phyloP scores from a whole-genome alignment of 192 early-diverging fungal genomes.

The Chytriomyces sp. region DNA sequence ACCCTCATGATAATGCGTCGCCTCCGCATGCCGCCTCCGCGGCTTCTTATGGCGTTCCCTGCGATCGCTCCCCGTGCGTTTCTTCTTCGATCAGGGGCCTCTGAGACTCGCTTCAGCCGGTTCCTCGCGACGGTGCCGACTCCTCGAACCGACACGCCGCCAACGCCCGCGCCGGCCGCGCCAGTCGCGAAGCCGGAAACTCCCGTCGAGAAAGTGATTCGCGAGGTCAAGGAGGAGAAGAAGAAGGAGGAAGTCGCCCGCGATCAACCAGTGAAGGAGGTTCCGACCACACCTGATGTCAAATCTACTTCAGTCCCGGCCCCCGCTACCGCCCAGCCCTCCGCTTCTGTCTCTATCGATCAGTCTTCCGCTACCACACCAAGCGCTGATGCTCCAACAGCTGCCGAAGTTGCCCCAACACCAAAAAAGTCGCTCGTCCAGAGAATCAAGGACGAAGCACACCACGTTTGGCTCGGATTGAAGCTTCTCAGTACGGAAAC shows the following conservation, averaged over 20 bases:
- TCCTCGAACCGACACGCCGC: neutral
- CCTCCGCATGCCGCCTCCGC: too few species aligned
- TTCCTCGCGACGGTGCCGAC: too few species aligned
- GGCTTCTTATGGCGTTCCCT: too few species aligned
- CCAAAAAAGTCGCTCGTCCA: slow-evolving; percentile 48
- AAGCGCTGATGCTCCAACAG: slow-evolving; percentile 1
- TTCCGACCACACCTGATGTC: neutral
- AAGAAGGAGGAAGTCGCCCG: neutral
- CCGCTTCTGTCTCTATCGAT: slow-evolving; percentile 15
- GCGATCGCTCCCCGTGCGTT: too few species aligned
- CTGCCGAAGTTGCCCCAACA: slow-evolving; percentile 1
- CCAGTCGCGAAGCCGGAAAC: slow-evolving; percentile 40
- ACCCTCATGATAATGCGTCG: too few species aligned
- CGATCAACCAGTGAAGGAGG: too few species aligned
- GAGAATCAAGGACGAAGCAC: slow-evolving; percentile 81
- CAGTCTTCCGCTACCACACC: slow-evolving; percentile 2
- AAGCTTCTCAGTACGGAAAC: slow-evolving; percentile 89
- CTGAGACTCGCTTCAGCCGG: too few species aligned
- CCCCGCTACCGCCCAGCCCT: neutral
- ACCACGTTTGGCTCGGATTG: slow-evolving; percentile 92
- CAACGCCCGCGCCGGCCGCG: neutral
- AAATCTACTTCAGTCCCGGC: neutral
- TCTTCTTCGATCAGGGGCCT: too few species aligned
- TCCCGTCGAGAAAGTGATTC: slow-evolving; percentile 46
- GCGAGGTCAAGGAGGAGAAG: slow-evolving; percentile 50